Evolutionary conservation across 305 asterid species (phyloP).

Genomic region (Andrographis paniculata): DNA sequence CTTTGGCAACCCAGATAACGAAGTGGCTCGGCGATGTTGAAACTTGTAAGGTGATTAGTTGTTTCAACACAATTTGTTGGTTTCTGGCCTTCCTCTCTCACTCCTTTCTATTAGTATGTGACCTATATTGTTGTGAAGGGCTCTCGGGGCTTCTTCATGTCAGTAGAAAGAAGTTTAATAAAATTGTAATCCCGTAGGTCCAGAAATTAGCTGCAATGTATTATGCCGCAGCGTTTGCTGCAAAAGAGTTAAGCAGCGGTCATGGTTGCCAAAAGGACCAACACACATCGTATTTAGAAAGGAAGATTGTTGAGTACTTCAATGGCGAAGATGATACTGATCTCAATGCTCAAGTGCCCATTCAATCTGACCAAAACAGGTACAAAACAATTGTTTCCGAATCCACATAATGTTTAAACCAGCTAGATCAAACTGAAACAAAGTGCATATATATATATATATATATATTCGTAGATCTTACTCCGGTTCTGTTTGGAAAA

Average conservation of each 20-base stretch:
- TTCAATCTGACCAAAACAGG: slow-evolving; percentile 59
- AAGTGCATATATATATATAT: background rate
- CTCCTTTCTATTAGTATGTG: no score
- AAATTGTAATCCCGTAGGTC: slow-evolving; percentile 42
- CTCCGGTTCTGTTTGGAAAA: no score
- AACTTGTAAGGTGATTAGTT: slow-evolving; percentile 69
- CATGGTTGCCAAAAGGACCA: slow-evolving; percentile 49
- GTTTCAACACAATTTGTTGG: slow-evolving; percentile 13
- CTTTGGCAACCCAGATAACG: slow-evolving; percentile 62
- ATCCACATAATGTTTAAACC: no score
- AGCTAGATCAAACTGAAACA: no score
- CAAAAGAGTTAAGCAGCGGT: slow-evolving; percentile 52
- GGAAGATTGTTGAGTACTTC: slow-evolving; percentile 70
- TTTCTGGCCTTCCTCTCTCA: slow-evolving; percentile 1
- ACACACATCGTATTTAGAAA: slow-evolving; percentile 74
- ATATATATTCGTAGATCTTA: no score
- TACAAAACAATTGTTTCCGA: slow-evolving; percentile 17
- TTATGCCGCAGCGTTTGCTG: slow-evolving; percentile 56
- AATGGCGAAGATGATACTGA: slow-evolving; percentile 36
- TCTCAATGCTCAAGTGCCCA: slow-evolving; percentile 24
- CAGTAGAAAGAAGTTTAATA: no score
- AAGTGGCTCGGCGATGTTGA: slow-evolving; percentile 89
- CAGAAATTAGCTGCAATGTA: slow-evolving; percentile 62
- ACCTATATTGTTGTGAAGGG: no score
- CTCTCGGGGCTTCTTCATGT: no score